Evolutionary conservation across 225 moss, liverwort and hornwort species (phyloP).

Genomic region (Pseudoscleropodium purum): DNA sequence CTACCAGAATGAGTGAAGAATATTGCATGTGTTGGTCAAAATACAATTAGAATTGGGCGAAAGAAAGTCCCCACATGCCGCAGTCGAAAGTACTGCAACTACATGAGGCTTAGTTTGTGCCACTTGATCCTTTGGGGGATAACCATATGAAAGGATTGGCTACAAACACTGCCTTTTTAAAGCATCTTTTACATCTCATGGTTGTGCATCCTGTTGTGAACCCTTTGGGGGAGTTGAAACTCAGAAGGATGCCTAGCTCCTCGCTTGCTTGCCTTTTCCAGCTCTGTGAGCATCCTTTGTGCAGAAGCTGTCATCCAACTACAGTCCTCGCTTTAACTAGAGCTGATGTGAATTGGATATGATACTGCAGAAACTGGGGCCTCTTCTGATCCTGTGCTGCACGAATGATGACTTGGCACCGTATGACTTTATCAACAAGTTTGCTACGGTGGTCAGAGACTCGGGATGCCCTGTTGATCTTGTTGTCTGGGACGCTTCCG

Average conservation of each 20-base stretch:
- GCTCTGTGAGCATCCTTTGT: not conserved
- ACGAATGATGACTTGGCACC: conserved; percentile 55
- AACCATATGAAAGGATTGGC: not conserved
- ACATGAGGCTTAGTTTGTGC: not conserved
- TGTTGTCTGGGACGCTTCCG: conserved; percentile 65
- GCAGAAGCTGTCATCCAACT: not conserved
- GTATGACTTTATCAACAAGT: conserved; percentile 39
- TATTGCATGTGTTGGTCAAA: not conserved
- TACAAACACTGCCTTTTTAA: not conserved
- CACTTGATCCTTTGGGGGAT: not conserved
- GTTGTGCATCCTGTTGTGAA: not conserved
- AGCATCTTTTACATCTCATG: not conserved
- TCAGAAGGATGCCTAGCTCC: not conserved
- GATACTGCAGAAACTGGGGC: conserved; percentile 52
- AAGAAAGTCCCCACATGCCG: not conserved
- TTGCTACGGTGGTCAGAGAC: conserved; percentile 23
- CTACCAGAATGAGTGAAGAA: not conserved
- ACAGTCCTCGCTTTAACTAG: not conserved
- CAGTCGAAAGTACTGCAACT: not conserved
- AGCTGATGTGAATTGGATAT: not conserved
- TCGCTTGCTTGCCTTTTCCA: not conserved
- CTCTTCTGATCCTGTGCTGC: conserved; percentile 62
- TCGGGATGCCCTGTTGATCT: conserved; percentile 52
- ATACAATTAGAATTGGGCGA: not conserved
- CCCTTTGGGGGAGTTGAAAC: not conserved